Conservation (phyloP, 768 basidiomycete species). For the Pulveroboletus ravenelii region DNA sequence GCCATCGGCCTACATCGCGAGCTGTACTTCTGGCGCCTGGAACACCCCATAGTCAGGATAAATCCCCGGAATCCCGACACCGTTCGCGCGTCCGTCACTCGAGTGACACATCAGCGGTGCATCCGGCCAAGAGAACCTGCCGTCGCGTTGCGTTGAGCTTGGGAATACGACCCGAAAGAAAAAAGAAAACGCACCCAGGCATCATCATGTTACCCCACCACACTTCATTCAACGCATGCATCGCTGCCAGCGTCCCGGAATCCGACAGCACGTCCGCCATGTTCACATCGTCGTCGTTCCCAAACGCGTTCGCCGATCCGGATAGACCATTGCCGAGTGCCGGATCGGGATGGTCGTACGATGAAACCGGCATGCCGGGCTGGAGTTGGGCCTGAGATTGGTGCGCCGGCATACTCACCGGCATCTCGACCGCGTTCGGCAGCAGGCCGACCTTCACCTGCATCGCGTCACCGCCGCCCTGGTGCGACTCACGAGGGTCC, state of each 20-base stretch:
- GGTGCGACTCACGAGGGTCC: constrained; percentile 14
- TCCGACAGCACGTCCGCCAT: constrained; percentile 32
- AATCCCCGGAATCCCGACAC: constrained; percentile 6
- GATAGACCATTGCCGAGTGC: not conserved
- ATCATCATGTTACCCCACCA: constrained; percentile 85
- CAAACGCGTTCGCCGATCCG: not conserved
- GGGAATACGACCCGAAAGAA: not conserved
- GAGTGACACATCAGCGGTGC: constrained; percentile 16
- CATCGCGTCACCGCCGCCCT: constrained; percentile 27
- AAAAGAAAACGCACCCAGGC: constrained; percentile 48
- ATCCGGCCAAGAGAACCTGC: constrained; percentile 32
- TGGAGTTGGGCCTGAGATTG: constrained; percentile 21
- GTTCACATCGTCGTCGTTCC: constrained; percentile 21
- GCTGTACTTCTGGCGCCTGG: constrained; percentile 20
- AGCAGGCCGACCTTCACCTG: constrained; percentile 22
- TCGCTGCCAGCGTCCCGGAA: constrained; percentile 60
- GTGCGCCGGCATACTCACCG: not conserved
- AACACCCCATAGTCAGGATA: too few species aligned
- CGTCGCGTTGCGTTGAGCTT: too few species aligned
- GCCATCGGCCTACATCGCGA: constrained; percentile 17
- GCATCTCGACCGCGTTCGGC: not conserved
- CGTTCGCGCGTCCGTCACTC: constrained; percentile 9
- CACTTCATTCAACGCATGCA: constrained; percentile 65
- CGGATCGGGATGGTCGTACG: constrained; percentile 21
- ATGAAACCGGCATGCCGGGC: constrained; percentile 28